Base-by-base conservation (phyloP, 495 filamentous ascomycete genomes). In the Penicillium longicatenatum region DNA sequence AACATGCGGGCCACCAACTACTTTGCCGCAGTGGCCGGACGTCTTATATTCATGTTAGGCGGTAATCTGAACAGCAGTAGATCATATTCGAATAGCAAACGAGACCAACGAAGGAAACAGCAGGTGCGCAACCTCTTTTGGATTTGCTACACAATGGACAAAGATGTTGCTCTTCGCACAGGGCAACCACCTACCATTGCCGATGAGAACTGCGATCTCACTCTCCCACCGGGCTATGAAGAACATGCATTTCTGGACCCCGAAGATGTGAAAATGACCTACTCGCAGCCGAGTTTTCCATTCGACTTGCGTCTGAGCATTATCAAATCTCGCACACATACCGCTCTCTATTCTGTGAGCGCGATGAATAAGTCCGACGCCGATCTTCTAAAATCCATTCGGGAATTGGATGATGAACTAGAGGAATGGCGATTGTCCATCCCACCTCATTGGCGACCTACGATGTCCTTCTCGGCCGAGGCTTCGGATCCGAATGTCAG, bases 151-250 rank as follows among this genome's bases (percentile, higher is more conserved):
- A 74, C 68, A 2, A 52, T 80, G 30, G 81, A 84, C 50, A 82
- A 82, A 57, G 79, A 83, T 45, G 59, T 82, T 11, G 66, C 75
- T 0, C 64, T 83, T 7, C 75, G 80, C 29, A 81, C 74, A 0
- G 81, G 80, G 6, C 79, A 80, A 58, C 80, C 80, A 8, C 78
- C 79, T n/a, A 63, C 69, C 3, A 77, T 83, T 37, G 65, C 68
- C 12, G 79, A 84, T 50, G 78, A 83, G 21, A 77, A 81, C 54
- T 84, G 81, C 60, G 80, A 83, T 60, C 65, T 84, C 17, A 78
- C 79, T 0, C 66, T 82, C 7, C 80, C 80, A 0, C 67, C 68
- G 6, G 72, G 70, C 3, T 83, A 83, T 58, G 52, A 70, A 1
- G 71, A 79, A 1, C 56, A 61, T 8, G 59, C 72, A 37, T 65